Base-by-base conservation (phyloP, 192 early-diverging fungal species). In the Coemansia nantahalensis region DNA sequence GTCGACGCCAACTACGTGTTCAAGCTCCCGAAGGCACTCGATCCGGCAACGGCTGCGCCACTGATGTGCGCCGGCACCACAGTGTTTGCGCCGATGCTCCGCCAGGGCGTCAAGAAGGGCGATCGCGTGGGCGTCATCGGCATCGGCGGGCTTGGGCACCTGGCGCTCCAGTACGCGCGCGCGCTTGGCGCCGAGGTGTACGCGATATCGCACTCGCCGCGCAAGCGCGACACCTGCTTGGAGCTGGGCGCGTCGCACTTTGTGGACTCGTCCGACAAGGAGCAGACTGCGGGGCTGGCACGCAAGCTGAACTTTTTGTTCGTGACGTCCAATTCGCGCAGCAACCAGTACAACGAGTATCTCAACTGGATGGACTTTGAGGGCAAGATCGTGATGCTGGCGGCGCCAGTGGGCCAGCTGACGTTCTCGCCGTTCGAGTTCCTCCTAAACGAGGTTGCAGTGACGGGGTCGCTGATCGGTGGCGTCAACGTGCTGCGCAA, bases 1-100 rank as follows among this genome's bases (percentile, higher is more conserved):
- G 69, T 83, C 11, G 56, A 81, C 48, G 53, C 62, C 21, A 57
- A 78, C 37, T 90, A 82, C 45, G 80, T 72, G n/a, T 90, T 80
- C 81, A 82, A 80, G 74, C 81, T 84, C 36, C 83, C 83, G 6
- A 67, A 45, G 1, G 38, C 17, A 4, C 71, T 84, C 15, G 77
- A 72, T 11, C 74, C 81, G 0, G 56, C 68, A 3, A 78, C 83
- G 42, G 86, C 85, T 0, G 86, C 82, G 2, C 85, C 90, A 1
- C 62, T 94, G 36, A 79, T 92, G 56, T 92, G 92, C 62, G 90
- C 90, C 13, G 92, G 90, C 8, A 74, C 82, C 19, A 88, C 92
- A 17, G 84, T 90, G 5, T 92, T 83, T 59, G 69, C 77, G 4
- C 84, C 90, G 1, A 65, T 94, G 38, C 69, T 81, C 35, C 78